Conservation (phyloP, 352 stramenopile genomes). For the Pythium utonaiense region DNA sequence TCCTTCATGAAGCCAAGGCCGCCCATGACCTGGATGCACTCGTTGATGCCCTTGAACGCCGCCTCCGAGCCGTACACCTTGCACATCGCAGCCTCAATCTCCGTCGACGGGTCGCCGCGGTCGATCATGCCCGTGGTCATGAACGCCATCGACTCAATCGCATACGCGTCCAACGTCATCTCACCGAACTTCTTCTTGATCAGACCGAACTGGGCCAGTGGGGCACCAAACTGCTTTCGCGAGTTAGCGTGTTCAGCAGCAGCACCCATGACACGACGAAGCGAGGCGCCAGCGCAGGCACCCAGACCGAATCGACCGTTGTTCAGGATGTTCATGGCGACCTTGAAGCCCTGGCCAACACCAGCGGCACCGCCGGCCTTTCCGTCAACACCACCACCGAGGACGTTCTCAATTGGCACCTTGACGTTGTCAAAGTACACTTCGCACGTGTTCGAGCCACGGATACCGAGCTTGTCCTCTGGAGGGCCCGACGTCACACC, state of each 20-base stretch:
- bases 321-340: slow-evolving; percentile 92
- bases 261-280: slow-evolving; percentile 64
- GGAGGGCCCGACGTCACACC: slow-evolving; percentile 89
- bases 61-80: slow-evolving; percentile 88
- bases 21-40: slow-evolving; percentile 88
- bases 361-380: slow-evolving; percentile 66
- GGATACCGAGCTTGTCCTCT: slow-evolving; percentile 97
- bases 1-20: slow-evolving; percentile 91
- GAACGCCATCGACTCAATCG: slow-evolving; percentile 88
- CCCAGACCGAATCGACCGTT: slow-evolving; percentile 90
- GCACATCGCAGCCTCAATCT: slow-evolving; percentile 87
- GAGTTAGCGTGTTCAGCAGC: slow-evolving; percentile 72
- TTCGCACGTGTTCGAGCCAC: slow-evolving; percentile 95
- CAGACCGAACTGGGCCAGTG: slow-evolving; percentile 72
- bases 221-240: slow-evolving; percentile 77
- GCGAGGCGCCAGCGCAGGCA: slow-evolving; percentile 62
- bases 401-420: slow-evolving; percentile 90
- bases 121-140: slow-evolving; percentile 90
- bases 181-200: slow-evolving; percentile 89
- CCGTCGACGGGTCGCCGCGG: slow-evolving; percentile 75
- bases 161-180: slow-evolving; percentile 79
- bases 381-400: slow-evolving; percentile 74
- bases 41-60: slow-evolving; percentile 81
- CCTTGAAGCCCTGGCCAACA: slow-evolving; percentile 89
- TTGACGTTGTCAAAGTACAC: slow-evolving; percentile 95